These are phyloP conservation scores for Pseudozyma pruni DNA, from an alignment of 1,284 basidiomycete species.

Conservation along the genomic window DNA sequence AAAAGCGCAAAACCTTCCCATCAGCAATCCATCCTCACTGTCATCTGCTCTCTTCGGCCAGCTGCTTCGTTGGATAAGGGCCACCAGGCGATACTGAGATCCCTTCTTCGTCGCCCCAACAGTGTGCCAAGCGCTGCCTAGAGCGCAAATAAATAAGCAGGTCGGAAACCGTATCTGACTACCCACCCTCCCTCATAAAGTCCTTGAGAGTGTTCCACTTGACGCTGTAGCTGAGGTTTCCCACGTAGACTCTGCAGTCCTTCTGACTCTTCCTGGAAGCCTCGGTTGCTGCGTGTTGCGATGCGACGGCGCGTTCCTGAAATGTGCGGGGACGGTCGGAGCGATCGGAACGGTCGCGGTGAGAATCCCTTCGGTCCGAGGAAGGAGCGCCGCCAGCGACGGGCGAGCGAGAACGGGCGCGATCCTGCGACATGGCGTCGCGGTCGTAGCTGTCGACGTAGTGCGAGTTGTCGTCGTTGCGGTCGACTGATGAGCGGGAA, in stretches of 20 bases:
- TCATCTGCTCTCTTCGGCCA: conserved; percentile 5
- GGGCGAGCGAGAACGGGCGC: conserved; percentile 43
- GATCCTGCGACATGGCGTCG: conserved; percentile 41
- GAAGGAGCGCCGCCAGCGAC: conserved; percentile 30
- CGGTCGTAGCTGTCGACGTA: conserved; percentile 38
- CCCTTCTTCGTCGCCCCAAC: neutral
- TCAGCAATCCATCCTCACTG: conserved; percentile 33
- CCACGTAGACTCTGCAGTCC: conserved; percentile 97
- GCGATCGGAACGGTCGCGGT: conserved; percentile 28
- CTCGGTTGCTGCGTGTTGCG: conserved; percentile 54
- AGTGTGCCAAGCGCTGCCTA: neutral
- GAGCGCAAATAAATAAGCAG: conserved; percentile 8
- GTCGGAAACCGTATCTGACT: conserved; percentile 17
- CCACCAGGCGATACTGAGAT: neutral
- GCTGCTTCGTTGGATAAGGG: conserved; percentile 2
- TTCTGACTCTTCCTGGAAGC: conserved; percentile 88
- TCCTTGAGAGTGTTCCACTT: conserved; percentile 92
- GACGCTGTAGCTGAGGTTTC: conserved; percentile 96
- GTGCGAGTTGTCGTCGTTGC: conserved; percentile 33
- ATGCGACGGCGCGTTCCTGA: conserved; percentile 35
- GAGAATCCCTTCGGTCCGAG: conserved; percentile 20
- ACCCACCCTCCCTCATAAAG: conserved; percentile 64
- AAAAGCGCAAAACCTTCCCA: conserved; percentile 38
- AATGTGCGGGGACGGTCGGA: conserved; percentile 29
- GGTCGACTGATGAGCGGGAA: conserved; percentile 13